These are phyloP conservation scores for Phellinidium pouzarii DNA, from an alignment of 1,284 basidiomycete species.

Conservation along the genomic window DNA sequence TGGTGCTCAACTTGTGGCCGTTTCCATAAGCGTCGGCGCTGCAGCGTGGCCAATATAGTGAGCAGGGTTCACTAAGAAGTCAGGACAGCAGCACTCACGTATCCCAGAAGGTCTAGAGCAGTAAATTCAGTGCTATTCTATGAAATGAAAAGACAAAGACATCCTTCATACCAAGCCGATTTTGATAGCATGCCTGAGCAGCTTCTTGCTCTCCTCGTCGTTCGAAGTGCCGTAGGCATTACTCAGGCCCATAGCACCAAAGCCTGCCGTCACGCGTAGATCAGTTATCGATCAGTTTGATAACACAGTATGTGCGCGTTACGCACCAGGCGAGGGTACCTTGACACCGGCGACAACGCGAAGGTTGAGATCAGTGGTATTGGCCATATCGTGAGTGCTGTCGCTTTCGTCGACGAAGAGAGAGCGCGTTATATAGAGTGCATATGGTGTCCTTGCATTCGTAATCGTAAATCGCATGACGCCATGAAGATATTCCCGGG, in stretches of 20 bases:
- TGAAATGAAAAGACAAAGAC: not conserved
- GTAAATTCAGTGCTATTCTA: not conserved
- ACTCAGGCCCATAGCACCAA: conserved; percentile 19
- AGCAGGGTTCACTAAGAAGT: not conserved
- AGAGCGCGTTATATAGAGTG: not conserved
- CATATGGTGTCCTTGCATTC: not conserved
- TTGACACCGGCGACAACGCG: conserved; percentile 10
- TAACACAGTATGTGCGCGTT: not conserved
- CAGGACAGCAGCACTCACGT: conserved; percentile 11
- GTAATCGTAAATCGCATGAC: not conserved
- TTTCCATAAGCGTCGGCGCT: conserved; percentile 19
- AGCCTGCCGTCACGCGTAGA: conserved; percentile 6
- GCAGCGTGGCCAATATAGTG: not conserved
- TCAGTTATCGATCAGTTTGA: not conserved
- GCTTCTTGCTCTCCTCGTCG: conserved; percentile 18
- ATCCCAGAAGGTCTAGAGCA: conserved; percentile 18
- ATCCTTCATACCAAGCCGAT: conserved; percentile 8
- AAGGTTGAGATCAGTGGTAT: conserved; percentile 6
- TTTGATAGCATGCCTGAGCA: conserved; percentile 19
- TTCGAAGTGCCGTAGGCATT: conserved; percentile 17
- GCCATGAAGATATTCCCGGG: too few relatives aligned
- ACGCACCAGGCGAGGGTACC: conserved; percentile 16
- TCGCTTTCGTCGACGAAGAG: too few relatives aligned
- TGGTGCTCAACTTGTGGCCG: conserved; percentile 19
- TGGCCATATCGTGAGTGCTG: not conserved